phyloP scores from a whole-genome alignment of 257 asterid genomes.

The Solanum raphanifolium region DNA sequence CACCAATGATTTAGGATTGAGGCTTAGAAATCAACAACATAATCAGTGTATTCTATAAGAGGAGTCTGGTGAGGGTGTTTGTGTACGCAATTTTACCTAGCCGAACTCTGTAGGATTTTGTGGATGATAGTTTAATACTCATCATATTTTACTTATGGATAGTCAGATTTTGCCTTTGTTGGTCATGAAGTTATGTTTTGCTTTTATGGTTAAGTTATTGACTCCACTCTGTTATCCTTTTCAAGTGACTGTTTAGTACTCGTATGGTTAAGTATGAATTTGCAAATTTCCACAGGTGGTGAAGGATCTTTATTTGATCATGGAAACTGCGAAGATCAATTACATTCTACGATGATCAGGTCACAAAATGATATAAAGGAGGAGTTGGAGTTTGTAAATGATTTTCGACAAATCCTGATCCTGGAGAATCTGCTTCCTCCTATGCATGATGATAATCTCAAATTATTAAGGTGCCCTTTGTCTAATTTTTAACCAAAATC shows the following conservation, averaged over 20 bases:
- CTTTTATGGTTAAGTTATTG: background rate
- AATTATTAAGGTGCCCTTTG: constrained; percentile 40
- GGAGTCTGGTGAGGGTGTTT: background rate
- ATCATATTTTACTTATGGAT: background rate
- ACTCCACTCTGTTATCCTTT: background rate
- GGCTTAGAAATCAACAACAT: background rate
- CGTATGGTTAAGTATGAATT: background rate
- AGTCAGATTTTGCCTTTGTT: background rate
- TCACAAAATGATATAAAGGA: constrained; percentile 15
- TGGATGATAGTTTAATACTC: background rate
- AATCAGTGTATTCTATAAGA: background rate
- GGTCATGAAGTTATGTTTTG: background rate
- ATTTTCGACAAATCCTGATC: constrained; percentile 46
- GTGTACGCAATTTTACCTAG: background rate
- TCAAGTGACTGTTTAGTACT: background rate
- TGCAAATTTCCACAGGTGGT: constrained; percentile 24
- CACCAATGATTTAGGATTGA: background rate
- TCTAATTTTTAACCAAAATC: background rate
- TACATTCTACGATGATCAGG: constrained; percentile 20
- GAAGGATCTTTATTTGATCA: constrained; percentile 1
- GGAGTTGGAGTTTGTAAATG: constrained; percentile 21
- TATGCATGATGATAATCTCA: constrained; percentile 50
- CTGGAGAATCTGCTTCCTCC: constrained; percentile 49
- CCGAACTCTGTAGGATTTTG: background rate
- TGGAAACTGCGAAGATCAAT: constrained; percentile 15